Conservation (phyloP, 177 flowering plant genomes). For the Tripterygium wilfordii region DNA sequence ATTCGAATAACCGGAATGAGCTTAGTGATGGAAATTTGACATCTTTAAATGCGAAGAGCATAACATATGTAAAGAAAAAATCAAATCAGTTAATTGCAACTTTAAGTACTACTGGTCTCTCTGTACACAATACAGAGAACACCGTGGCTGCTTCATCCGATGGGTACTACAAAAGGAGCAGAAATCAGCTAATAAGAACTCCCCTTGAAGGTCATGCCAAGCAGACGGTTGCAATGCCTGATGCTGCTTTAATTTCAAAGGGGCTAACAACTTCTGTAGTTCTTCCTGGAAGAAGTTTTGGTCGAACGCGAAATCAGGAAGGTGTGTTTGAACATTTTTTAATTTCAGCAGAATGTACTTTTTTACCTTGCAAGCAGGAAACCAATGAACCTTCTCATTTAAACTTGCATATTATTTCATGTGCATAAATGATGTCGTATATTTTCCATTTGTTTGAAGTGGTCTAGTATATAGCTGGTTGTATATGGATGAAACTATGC, state of each 20-base stretch:
- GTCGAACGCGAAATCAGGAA: constrained; percentile 31
- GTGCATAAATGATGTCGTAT: too few species aligned
- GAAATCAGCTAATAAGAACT: constrained; percentile 76
- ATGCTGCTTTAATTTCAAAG: constrained; percentile 26
- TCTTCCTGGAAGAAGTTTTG: constrained; percentile 24
- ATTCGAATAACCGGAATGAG: constrained; percentile 21
- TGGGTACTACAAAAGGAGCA: constrained; percentile 69
- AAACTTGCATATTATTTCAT: not conserved
- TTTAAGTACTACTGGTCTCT: constrained; percentile 22
- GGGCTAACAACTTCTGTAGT: constrained; percentile 21
- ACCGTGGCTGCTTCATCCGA: constrained; percentile 22
- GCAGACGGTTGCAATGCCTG: constrained; percentile 17
- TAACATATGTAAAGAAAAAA: constrained; percentile 59
- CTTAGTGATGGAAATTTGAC: constrained; percentile 22
- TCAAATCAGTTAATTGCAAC: constrained; percentile 77
- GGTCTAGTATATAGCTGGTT: too few species aligned
- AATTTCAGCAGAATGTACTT: not conserved
- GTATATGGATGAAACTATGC: too few species aligned
- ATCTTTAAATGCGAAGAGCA: constrained; percentile 22
- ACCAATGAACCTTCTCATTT: not conserved
- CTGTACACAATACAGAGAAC: constrained; percentile 29
- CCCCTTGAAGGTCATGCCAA: constrained; percentile 28
- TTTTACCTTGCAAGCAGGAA: not conserved
- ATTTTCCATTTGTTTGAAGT: too few species aligned
- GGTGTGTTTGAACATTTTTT: constrained; percentile 29